A percentile compares a stretch with the other conserved stretches of the same genome.
Conservation (phyloP, 2,329 filamentous ascomycete species). For the Oidium heveae region DNA sequence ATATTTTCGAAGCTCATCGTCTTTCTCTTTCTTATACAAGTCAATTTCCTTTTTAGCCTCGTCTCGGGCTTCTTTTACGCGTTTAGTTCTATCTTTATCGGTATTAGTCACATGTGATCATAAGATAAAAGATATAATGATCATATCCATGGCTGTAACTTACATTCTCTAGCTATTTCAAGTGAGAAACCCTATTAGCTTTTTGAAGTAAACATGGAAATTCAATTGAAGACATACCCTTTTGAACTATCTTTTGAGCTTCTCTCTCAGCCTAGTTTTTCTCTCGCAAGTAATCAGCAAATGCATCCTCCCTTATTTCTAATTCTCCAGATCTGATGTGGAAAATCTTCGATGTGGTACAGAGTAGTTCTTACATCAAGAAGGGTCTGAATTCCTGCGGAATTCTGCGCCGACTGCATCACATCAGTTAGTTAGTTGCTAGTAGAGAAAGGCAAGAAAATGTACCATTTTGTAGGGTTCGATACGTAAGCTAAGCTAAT, state of each 20-base stretch:
- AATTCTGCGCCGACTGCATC: slow-evolving; percentile 81
- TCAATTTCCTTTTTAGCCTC: slow-evolving; percentile 98
- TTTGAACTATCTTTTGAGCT: slow-evolving; percentile 96
- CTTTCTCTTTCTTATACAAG: slow-evolving; percentile 70
- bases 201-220: neutral
- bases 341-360: neutral
- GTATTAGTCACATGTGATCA: neutral
- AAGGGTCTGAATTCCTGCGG: slow-evolving; percentile 90
- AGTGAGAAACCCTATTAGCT: slow-evolving; percentile 10
- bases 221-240: slow-evolving; percentile 29
- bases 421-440: neutral
- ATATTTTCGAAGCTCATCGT: slow-evolving; percentile 85
- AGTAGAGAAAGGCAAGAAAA: neutral
- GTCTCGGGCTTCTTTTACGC: slow-evolving; percentile 83
- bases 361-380: slow-evolving; percentile 60
- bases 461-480: neutral
- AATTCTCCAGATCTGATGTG: neutral
- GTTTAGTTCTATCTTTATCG: slow-evolving; percentile 66
- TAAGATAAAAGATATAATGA: no score
- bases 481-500: no score
- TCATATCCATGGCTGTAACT: slow-evolving; percentile 8
- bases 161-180: slow-evolving; percentile 63
- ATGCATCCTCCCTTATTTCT: neutral
- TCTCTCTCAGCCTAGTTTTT: slow-evolving; percentile 66
- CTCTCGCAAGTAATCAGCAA: slow-evolving; percentile 15